Conservation (phyloP, 345 rosid species). For the Eucalyptus pumila region DNA sequence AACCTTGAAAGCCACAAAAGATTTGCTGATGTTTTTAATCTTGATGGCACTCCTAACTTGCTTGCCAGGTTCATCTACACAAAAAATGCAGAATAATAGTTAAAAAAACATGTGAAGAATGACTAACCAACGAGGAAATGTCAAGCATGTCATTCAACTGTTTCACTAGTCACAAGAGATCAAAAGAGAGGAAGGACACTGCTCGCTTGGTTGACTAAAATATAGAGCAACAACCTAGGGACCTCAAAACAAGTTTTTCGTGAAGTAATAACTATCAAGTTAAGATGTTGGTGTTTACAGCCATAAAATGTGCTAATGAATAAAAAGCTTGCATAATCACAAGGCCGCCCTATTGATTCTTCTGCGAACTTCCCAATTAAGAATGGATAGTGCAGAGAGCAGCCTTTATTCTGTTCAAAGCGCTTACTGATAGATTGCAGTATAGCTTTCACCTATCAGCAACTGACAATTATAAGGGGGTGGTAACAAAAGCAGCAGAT, state of each 20-base stretch:
- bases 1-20: conserved; percentile 92
- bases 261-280: neutral
- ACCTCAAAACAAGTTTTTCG: neutral
- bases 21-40: conserved; percentile 91
- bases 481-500: neutral
- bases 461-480: neutral
- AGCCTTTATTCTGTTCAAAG: neutral
- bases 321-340: neutral
- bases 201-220: neutral
- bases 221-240: neutral
- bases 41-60: conserved; percentile 91
- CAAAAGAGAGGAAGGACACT: neutral
- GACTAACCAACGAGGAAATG: neutral
- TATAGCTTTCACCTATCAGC: neutral
- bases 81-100: neutral
- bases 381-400: neutral
- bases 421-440: neutral
- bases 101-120: neutral
- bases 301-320: neutral
- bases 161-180: neutral
- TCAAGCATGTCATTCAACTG: neutral
- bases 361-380: neutral
- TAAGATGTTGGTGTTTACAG: neutral
- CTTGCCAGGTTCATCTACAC: conserved; percentile 95
- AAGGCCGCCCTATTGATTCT: neutral